A percentile compares a stretch with the other conserved stretches of the same genome.
Evolutionary conservation across 805 yeast genomes (phyloP).

Genomic region (Candida taoyuanica): DNA sequence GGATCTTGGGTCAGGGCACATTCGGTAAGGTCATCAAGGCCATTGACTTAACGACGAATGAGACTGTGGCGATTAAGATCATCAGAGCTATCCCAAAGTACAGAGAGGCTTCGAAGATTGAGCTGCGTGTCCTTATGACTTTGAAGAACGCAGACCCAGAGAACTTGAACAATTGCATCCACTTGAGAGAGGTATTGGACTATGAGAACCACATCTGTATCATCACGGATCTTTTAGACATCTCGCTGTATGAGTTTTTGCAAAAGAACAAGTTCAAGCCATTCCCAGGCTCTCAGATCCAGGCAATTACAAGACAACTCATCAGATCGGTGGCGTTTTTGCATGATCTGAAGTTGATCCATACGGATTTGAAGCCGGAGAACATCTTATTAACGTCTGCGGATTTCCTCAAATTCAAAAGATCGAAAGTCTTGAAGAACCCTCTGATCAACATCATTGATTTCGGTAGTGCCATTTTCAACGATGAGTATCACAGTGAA

Average conservation of each 20-base stretch:
- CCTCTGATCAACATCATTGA: constrained; percentile 89
- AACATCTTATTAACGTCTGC: constrained; percentile 52
- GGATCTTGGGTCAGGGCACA: constrained; percentile 85
- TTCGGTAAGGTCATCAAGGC: constrained; percentile 88
- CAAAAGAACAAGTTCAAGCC: constrained; percentile 78
- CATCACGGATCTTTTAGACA: constrained; percentile 82
- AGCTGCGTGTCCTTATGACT: constrained; percentile 75
- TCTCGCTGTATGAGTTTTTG: constrained; percentile 85
- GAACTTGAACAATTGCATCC: constrained; percentile 73
- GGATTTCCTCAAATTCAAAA: constrained; percentile 21
- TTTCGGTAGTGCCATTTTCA: constrained; percentile 94
- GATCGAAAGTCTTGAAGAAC: constrained; percentile 51
- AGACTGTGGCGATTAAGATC: constrained; percentile 79
- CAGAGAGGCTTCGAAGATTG: constrained; percentile 92
- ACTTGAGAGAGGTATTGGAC: constrained; percentile 85
- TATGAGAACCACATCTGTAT: constrained; percentile 91
- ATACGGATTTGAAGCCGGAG: constrained; percentile 96
- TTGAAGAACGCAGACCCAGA: constrained; percentile 62
- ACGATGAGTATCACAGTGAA: constrained; percentile 89
- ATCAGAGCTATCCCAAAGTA: constrained; percentile 91
- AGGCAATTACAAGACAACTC: constrained; percentile 81
- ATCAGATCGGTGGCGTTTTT: constrained; percentile 80
- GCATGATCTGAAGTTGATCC: constrained; percentile 86
- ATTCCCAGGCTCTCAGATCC: constrained; percentile 94
- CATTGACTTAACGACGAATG: constrained; percentile 54